Evolutionary conservation across 2,329 filamentous ascomycete genomes (phyloP).

Genomic region (Pestalotiopsis sp.): DNA sequence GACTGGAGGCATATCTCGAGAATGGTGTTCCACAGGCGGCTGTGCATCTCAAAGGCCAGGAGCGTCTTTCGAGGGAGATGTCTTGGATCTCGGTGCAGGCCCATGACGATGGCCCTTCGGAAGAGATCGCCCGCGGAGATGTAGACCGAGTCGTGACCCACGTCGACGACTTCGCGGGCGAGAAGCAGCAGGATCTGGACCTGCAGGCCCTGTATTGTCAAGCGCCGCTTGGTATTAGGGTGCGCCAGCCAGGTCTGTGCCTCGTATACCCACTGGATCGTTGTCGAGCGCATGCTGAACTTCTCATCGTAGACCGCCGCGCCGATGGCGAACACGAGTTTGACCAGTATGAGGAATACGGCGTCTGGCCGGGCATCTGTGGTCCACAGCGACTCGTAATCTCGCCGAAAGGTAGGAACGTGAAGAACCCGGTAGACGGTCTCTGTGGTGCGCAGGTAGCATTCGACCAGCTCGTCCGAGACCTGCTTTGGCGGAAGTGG

Average conservation of each 20-base stretch:
- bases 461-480: conserved; percentile 20
- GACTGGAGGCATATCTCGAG: conserved; percentile 49
- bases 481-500: conserved; percentile 17
- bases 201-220: conserved; percentile 51
- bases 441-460: conserved; percentile 25
- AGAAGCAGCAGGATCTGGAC: conserved; percentile 51
- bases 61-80: conserved; percentile 47
- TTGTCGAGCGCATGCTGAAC: conserved; percentile 41
- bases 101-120: conserved; percentile 58
- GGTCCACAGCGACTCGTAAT: conserved; percentile 22
- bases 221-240: conserved; percentile 47
- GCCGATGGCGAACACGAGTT: conserved; percentile 54
- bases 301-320: conserved; percentile 45
- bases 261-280: conserved; percentile 52
- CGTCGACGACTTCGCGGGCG: conserved; percentile 46
- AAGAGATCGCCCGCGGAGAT: conserved; percentile 49
- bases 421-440: conserved; percentile 25
- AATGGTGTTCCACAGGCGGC: conserved; percentile 57
- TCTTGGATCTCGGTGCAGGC: conserved; percentile 57
- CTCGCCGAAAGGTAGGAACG: conserved; percentile 21
- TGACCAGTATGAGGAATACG: conserved; percentile 52
- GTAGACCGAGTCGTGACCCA: conserved; percentile 49
- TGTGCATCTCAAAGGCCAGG: conserved; percentile 52
- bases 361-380: conserved; percentile 18
- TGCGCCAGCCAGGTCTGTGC: conserved; percentile 50